Percentiles rank a stretch among this genome's conserved stretches.
Conservation (phyloP, 768 basidiomycete genomes). For the Leucogyrophana mollusca region DNA sequence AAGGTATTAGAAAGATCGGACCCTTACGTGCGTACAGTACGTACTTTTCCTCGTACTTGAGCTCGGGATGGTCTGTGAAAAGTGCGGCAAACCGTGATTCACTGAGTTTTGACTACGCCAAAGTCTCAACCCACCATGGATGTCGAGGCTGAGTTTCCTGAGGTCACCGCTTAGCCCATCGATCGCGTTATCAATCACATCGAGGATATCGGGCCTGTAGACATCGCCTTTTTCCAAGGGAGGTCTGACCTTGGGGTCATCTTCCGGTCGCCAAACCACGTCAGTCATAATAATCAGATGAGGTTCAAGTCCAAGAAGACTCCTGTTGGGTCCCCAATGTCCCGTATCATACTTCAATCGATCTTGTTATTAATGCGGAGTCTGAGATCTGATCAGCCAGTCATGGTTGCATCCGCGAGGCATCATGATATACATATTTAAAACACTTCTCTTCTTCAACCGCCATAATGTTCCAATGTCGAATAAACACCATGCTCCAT, state of each 20-base stretch:
- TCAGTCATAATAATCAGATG: conserved; percentile 6
- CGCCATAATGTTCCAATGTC: no score
- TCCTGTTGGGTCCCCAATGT: no score
- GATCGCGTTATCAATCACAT: conserved; percentile 59
- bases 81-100: neutral
- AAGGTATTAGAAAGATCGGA: neutral
- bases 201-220: conserved; percentile 56
- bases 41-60: conserved; percentile 66
- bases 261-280: conserved; percentile 42
- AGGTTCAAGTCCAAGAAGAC: no score
- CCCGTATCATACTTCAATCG: no score
- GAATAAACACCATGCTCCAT: no score
- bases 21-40: conserved; percentile 10
- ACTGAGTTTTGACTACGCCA: neutral
- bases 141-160: conserved; percentile 63
- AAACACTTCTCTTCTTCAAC: no score
- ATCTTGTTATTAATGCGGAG: no score
- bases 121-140: conserved; percentile 49
- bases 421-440: no score
- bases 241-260: conserved; percentile 21
- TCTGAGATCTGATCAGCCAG: no score
- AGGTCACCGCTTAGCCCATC: conserved; percentile 53
- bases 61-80: conserved; percentile 63
- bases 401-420: no score
- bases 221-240: conserved; percentile 30